Conservation (phyloP, 1,284 basidiomycete genomes). For the Macrocybe sp. region DNA sequence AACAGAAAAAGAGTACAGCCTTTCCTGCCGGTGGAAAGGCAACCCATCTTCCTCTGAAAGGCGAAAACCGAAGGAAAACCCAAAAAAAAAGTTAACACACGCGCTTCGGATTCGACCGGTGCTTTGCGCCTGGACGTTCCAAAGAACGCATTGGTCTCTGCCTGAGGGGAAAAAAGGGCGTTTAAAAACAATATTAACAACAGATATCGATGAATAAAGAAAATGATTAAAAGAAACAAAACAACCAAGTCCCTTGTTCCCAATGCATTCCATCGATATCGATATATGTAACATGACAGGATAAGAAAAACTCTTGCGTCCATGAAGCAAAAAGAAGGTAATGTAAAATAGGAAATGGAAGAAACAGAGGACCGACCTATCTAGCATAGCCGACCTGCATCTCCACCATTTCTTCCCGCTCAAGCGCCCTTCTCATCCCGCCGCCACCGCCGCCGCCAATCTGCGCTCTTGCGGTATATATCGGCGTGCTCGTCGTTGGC, state of each 20-base stretch:
- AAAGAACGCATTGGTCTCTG: too few species aligned
- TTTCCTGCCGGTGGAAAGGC: too few species aligned
- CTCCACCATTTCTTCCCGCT: constrained; percentile 23
- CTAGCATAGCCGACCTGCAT: constrained; percentile 24
- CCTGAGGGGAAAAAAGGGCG: not conserved
- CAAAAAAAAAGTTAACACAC: too few species aligned
- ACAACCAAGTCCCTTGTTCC: not conserved
- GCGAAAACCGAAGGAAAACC: too few species aligned
- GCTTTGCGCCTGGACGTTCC: too few species aligned
- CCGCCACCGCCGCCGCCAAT: constrained; percentile 11
- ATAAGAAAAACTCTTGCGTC: not conserved
- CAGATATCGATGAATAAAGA: not conserved
- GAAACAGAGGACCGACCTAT: constrained; percentile 1
- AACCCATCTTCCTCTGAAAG: too few species aligned
- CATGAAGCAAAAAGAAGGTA: constrained; percentile 1
- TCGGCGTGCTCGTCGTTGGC: constrained; percentile 13
- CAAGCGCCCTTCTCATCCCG: constrained; percentile 16
- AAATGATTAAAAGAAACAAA: not conserved
- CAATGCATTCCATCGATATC: not conserved
- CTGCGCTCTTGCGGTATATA: constrained; percentile 15
- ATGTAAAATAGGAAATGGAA: not conserved
- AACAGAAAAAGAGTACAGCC: too few species aligned
- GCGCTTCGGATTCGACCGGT: too few species aligned
- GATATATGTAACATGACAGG: not conserved
- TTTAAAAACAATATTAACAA: not conserved